Conservation (phyloP, 1,139 yeast genomes). For the Diutina catenulata region DNA sequence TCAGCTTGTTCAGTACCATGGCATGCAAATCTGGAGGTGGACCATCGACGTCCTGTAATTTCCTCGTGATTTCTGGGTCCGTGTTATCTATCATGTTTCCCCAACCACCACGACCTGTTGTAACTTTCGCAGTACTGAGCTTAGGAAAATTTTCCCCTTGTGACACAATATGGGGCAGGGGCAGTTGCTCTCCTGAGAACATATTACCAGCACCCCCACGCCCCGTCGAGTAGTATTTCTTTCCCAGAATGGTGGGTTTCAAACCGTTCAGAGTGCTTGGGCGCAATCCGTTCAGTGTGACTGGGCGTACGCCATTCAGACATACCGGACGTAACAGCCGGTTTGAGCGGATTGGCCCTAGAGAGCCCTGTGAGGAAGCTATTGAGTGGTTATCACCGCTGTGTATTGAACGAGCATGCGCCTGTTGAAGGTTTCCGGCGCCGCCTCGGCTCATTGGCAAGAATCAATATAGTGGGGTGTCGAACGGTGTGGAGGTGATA, state of each 20-base stretch:
- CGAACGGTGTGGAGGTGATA: no score
- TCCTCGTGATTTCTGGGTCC: constrained; percentile 50
- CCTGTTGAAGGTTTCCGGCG: no score
- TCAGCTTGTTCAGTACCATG: constrained; percentile 10
- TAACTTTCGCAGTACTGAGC: constrained; percentile 42
- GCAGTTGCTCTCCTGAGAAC: constrained; percentile 27
- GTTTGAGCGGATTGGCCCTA: neutral
- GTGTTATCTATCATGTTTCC: constrained; percentile 65
- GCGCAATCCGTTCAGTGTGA: neutral
- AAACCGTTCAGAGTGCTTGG: neutral
- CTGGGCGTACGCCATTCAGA: neutral
- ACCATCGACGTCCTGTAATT: constrained; percentile 58
- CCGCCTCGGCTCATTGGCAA: no score
- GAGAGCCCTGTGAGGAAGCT: neutral
- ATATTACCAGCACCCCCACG: constrained; percentile 79
- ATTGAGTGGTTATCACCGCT: constrained; percentile 1
- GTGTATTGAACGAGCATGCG: no score
- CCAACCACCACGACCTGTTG: constrained; percentile 76
- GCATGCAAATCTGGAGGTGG: constrained; percentile 9
- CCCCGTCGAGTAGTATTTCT: constrained; percentile 48
- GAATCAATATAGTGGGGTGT: no score
- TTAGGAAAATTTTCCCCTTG: constrained; percentile 59
- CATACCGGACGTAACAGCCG: constrained; percentile 2
- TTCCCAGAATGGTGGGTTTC: no score
- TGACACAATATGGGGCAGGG: constrained; percentile 40